Evolutionary conservation across 257 asterid genomes (phyloP), one percentile per base, ranked within the genome.

Genomic region (Penstemon barbatus): DNA sequence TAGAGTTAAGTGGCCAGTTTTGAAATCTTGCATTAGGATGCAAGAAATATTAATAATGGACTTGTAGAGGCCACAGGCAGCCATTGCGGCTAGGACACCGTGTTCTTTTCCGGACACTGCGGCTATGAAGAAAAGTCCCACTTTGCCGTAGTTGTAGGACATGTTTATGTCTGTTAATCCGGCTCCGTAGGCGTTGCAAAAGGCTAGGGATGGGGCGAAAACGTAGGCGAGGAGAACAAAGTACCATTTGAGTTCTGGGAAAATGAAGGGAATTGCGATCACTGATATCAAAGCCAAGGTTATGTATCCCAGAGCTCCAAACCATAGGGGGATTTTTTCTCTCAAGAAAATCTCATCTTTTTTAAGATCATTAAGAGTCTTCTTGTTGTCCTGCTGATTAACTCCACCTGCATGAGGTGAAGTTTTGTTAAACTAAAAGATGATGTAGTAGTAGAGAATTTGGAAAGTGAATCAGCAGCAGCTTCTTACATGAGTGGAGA

Each of bases 131-230:
- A 90, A 90, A 2, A 90, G 91, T 3, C 89, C 94, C 6, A 87
- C 87, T 77, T 90, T 90, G 1, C 97, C 91, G 48, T 86, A 90
- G 66, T 87, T 90, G 78, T 81, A 87, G 5, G 94, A 75, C 91
- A 87, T 79, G 88, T 90, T 90, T 46, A 90, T 81, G 63, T 90
- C 97, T 2, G 97, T 90, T 45, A 90, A 56, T 19, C 97, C 97
- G 3, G 89, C 84, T 6, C 97, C 97, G 46, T 90, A 90, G 0
- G 97, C 96, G 12, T 87, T 90, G 79, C 96, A 86, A 78, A 90
- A 90, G 74, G 91, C 89, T 46, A 90, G 57, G 4, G 89, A 61
- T 5, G 97, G 97, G 1, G 95, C 85, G 11, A 84, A 41, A 2
- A 81, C 37, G 78, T 90, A 87, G 18, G 93, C 92, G 0, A 86